Evolutionary conservation across 257 asterid species (phyloP), one percentile per base, ranked within the genome.

Genomic region (Solanum chmielewskii): DNA sequence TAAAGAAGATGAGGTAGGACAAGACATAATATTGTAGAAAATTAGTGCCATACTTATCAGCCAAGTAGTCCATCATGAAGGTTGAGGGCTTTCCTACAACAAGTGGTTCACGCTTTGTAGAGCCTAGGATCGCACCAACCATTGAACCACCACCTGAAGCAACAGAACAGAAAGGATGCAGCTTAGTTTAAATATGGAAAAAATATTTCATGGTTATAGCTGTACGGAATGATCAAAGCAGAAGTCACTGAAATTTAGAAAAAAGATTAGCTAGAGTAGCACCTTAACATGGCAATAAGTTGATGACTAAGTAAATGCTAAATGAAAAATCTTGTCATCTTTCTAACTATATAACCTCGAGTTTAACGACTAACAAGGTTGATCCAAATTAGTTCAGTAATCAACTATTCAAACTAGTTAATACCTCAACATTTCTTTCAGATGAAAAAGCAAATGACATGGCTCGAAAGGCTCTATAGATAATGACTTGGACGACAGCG

Each of bases 81-180:
- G 99, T 95, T 1, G 98, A 97, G 23, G 99, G 99, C 93, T 97
- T 97, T 88, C 99, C 99, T 12, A 97, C 98, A 29, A 97, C 98
- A 52, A 92, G 94, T 9, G 98, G 99, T 86, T 97, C 99, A 0
- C 88, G 94, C 87, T 95, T 94, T 89, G 97, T 97, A 77, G 99
- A 95, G 87, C 99, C 99, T 37, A 91, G 85, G 62, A 97, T 89
- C 20, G 99, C 98, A 41, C 98, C 98, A 52, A 95, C 99, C 99
- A 94, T 95, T 42, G 99, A 95, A 69, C 98, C 99, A 45, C 98
- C 98, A 91, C 98, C 98, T 94, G 92, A 88, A 86, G 80, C 81
- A 88, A 87, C 85, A 82, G 83, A 88, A 89, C 33, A 82, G 11
- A 15, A 37, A 37, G 44, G 68, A 83, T 35, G 85, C 77, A 83